A percentile compares a stretch with the other conserved stretches of the same genome.
phyloP scores from a whole-genome alignment of 164 flowering plant genomes.

The Vitis riparia region DNA sequence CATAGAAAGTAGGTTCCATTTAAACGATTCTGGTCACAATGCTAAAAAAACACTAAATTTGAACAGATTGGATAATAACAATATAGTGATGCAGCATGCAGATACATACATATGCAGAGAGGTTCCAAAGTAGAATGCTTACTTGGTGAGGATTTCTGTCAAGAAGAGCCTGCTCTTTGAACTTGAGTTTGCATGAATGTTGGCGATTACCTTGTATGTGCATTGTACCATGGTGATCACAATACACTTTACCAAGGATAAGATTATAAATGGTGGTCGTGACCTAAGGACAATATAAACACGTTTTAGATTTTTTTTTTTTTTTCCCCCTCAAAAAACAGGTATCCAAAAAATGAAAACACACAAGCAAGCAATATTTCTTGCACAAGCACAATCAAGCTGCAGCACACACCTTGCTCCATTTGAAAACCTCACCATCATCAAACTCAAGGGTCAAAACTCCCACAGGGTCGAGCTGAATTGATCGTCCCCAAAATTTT shows the following conservation, averaged over 20 bases:
- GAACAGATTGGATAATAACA: neutral
- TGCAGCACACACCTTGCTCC: slow-evolving; percentile 78
- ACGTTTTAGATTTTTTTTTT: slow-evolving; percentile 1
- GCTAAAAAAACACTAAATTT: neutral
- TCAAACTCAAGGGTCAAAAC: slow-evolving; percentile 83
- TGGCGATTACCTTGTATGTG: slow-evolving; percentile 71
- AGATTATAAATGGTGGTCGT: slow-evolving; percentile 84
- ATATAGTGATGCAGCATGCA: neutral
- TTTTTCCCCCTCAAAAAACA: neutral
- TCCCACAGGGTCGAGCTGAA: slow-evolving; percentile 95
- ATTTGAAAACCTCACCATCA: slow-evolving; percentile 91
- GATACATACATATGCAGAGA: neutral
- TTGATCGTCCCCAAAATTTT: slow-evolving; percentile 92
- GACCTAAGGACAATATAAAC: slow-evolving; percentile 43
- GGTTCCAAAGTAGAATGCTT: slow-evolving; percentile 9
- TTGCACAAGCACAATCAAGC: neutral
- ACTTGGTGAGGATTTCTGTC: slow-evolving; percentile 94
- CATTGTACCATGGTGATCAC: slow-evolving; percentile 93
- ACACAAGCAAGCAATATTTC: neutral
- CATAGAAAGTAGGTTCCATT: neutral
- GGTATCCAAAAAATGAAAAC: neutral
- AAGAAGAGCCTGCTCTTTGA: slow-evolving; percentile 83
- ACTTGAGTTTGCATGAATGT: slow-evolving; percentile 80
- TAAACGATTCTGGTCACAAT: neutral
- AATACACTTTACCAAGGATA: slow-evolving; percentile 84